Evolutionary conservation across 1,284 basidiomycete species (phyloP), one percentile per base, ranked within the genome.

Genomic region (Rugiboletus extremiorientalis): DNA sequence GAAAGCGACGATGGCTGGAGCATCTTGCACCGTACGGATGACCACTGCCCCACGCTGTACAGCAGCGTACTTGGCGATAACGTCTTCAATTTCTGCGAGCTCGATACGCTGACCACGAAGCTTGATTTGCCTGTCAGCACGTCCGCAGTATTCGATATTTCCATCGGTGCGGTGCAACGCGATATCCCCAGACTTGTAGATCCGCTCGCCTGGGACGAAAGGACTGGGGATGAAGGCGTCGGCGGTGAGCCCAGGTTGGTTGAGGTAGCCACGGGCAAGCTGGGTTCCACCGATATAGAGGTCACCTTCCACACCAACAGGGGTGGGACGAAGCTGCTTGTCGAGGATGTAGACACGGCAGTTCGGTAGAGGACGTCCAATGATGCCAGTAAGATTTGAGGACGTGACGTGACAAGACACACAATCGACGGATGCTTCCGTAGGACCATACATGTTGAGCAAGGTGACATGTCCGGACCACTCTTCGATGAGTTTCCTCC

Each of bases 391-490:
- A 34, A 66, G 59, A 34, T 56, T 43, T 2, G 60, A 36, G 14
- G 64, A 64, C 18, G 38, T 61, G 54, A 70, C 64, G 22, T 65
- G 70, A 48, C 62, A 71, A n/a, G 65, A 70, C 3, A 65, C 61
- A 37, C 69, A 71, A 43, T 70, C 68, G 20, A 72, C 68, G 5
- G 71, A 60, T 22, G 70, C 68, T 53, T 73, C 72, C 1, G 72
- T 74, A 5, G 72, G 72, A n/a, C 72, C 72, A 50, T 74, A 73
- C 62, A 72, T 70, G 56, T 74, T 73, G 42, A 64, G 67, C 45
- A 71, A 58, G 27, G 53, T 62, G 49, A 72, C 66, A 14, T 49
- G 61, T 44, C 59, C 59, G 1, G 61, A 71, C 70, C 70, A 72
- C 30, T 70, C 63, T 46, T 66, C 61, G 23, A 72, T 65, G 11